Base-by-base conservation (phyloP, 805 yeast genomes). In the Kodamaea hsintzibuensis region DNA sequence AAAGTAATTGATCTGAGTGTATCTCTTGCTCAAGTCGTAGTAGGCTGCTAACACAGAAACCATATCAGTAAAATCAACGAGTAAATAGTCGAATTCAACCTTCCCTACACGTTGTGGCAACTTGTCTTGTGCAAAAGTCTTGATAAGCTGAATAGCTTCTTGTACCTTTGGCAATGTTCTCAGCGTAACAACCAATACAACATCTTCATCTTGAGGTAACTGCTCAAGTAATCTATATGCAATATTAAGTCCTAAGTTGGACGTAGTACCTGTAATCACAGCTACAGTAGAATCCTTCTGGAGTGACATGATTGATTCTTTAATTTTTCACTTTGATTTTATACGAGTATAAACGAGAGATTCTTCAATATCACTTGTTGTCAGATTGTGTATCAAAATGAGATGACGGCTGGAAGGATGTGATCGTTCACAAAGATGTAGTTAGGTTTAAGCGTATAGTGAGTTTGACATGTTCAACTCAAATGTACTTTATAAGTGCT, bases 41-140 rank as follows among this genome's bases (percentile, higher is more conserved):
- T 82, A 82, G 0, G 96, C 97, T 25, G 81, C 79, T 27, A 89
- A 72, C 12, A 92, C 82, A 0, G 97, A 89, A 8, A 90, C 86
- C 97, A 92, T 91, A 62, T 89, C 83, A 10, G 92, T 81, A 67
- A 93, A 91, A 67, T 95, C 98, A n/a, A 95, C 84, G 48, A 95
- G 73, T 1, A 92, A 64, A 62, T 95, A 95, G 71, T 95, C 99
- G 64, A 86, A 93, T 64, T 90, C 96, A 5, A 91, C 78, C 27
- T 78, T 73, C 0, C 85, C 88, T 1, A 72, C 66, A 46, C 90
- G 77, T 39, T 68, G 65, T 0, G 68, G 64, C 12, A 60, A 52
- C 12, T 61, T 57, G 3, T 60, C 56, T 7, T 60, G 58, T 33
- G 67, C 64, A 65, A 77, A 79, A 7, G 70, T 64, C 55, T 83